phyloP scores from a whole-genome alignment of 768 basidiomycete genomes.

The Boletus pseudo-olivaceus region DNA sequence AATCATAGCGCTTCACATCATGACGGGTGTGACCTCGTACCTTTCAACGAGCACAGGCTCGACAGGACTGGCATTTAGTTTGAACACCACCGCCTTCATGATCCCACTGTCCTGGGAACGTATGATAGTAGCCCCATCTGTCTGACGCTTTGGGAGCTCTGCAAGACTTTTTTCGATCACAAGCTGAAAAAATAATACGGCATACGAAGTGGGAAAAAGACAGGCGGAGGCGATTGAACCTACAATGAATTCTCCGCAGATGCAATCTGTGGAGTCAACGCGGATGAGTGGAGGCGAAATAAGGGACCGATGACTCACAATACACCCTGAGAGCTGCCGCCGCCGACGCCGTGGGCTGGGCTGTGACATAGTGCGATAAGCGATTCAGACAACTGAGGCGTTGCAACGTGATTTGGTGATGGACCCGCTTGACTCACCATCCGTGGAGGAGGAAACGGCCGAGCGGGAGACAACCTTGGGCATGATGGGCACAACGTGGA shows the following conservation, averaged over 20 bases:
- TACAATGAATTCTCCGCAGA: slow-evolving; percentile 86
- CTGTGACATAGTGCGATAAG: slow-evolving; percentile 35
- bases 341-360: slow-evolving; percentile 76
- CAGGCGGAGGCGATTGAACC: slow-evolving; percentile 27
- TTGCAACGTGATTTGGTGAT: neutral
- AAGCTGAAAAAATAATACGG: slow-evolving; percentile 44
- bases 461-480: slow-evolving; percentile 91
- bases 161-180: slow-evolving; percentile 75
- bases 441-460: slow-evolving; percentile 83
- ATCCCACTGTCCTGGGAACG: slow-evolving; percentile 62
- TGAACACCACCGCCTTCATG: slow-evolving; percentile 71
- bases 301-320: slow-evolving; percentile 46
- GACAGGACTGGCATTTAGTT: slow-evolving; percentile 70
- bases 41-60: slow-evolving; percentile 77
- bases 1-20: slow-evolving; percentile 19
- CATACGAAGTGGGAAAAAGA: slow-evolving; percentile 1
- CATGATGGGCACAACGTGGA: slow-evolving; percentile 43
- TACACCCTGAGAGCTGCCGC: slow-evolving; percentile 76
- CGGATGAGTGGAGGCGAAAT: slow-evolving; percentile 6
- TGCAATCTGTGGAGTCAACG: slow-evolving; percentile 56
- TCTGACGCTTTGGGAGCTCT: slow-evolving; percentile 64
- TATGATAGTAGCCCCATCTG: slow-evolving; percentile 79
- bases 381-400: neutral
- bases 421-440: slow-evolving; percentile 54
- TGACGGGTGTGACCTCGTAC: slow-evolving; percentile 38